phyloP scores from a whole-genome alignment of 768 basidiomycete genomes.

The Boletus reticulatus region DNA sequence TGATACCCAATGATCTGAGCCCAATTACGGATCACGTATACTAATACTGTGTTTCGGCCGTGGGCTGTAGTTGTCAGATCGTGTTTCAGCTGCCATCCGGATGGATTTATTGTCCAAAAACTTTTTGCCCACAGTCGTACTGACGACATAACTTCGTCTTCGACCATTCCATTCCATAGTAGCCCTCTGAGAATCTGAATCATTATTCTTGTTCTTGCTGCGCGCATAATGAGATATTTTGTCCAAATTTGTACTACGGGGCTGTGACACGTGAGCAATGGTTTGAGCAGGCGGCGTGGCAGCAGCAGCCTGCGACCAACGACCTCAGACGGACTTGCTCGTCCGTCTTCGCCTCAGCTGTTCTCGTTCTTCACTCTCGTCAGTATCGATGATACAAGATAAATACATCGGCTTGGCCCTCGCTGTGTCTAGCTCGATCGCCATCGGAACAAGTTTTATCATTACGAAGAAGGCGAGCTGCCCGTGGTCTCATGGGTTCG shows the following conservation, averaged over 20 bases:
- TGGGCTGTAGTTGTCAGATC: too few species aligned
- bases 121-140: too few species aligned
- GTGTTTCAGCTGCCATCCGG: too few species aligned
- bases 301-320: neutral
- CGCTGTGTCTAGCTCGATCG: conserved; percentile 78
- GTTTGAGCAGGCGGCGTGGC: neutral
- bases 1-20: too few species aligned
- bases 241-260: conserved; percentile 13
- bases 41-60: too few species aligned
- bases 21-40: too few species aligned
- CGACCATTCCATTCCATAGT: too few species aligned
- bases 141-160: too few species aligned
- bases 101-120: too few species aligned
- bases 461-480: conserved; percentile 92
- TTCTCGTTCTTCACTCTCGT: neutral
- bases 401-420: conserved; percentile 93
- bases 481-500: neutral
- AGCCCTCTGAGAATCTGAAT: too few species aligned
- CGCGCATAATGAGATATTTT: too few species aligned
- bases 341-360: conserved; percentile 1
- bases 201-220: too few species aligned
- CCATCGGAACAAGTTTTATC: conserved; percentile 95
- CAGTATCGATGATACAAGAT: conserved; percentile 70
- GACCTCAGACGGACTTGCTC: conserved; percentile 1
- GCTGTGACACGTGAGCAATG: conserved; percentile 19